A percentile compares a stretch with the other conserved stretches of the same genome.
Evolutionary conservation across 192 early-diverging fungal genomes (phyloP).

Genomic region (Kickxella alabastrina): DNA sequence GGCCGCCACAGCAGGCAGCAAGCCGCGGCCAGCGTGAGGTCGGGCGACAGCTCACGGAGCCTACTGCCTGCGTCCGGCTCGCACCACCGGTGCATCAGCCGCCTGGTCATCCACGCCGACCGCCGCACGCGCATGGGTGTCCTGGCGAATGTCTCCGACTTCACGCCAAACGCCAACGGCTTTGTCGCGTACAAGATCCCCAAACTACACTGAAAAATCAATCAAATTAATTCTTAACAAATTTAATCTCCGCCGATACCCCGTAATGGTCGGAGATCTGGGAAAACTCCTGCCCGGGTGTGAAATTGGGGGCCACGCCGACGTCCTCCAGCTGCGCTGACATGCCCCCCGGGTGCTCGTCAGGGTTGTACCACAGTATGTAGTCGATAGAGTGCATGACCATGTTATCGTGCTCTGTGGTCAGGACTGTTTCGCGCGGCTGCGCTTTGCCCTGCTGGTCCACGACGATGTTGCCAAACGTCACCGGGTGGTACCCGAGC

Average conservation of each 20-base stretch:
- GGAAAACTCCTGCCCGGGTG: conserved; percentile 28
- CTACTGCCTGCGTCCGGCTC: conserved; percentile 25
- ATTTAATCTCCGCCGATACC: conserved; percentile 27
- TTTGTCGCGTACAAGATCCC: conserved; percentile 55
- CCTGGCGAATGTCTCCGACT: conserved; percentile 31
- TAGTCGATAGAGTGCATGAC: conserved; percentile 54
- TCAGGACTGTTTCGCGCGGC: conserved; percentile 63
- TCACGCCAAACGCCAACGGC: conserved; percentile 44
- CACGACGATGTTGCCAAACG: conserved; percentile 65
- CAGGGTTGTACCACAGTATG: conserved; percentile 51
- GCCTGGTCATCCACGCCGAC: conserved; percentile 38
- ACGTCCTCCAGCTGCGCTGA: conserved; percentile 28
- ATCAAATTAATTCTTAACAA: too few relatives aligned
- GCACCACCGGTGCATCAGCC: conserved; percentile 27
- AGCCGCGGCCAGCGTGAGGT: background rate
- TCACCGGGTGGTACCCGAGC: conserved; percentile 70
- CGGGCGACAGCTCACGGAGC: conserved; percentile 31
- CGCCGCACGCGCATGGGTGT: conserved; percentile 16
- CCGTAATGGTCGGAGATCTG: conserved; percentile 57
- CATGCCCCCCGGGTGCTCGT: conserved; percentile 6
- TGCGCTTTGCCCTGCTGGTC: conserved; percentile 42
- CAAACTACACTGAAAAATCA: too few relatives aligned
- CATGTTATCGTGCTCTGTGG: conserved; percentile 49
- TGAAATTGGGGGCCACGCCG: conserved; percentile 43
- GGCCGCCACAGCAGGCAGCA: background rate